These are phyloP conservation scores for Crithidia sp. DNA, from an alignment of 208 protist species.

Conservation along the genomic window DNA sequence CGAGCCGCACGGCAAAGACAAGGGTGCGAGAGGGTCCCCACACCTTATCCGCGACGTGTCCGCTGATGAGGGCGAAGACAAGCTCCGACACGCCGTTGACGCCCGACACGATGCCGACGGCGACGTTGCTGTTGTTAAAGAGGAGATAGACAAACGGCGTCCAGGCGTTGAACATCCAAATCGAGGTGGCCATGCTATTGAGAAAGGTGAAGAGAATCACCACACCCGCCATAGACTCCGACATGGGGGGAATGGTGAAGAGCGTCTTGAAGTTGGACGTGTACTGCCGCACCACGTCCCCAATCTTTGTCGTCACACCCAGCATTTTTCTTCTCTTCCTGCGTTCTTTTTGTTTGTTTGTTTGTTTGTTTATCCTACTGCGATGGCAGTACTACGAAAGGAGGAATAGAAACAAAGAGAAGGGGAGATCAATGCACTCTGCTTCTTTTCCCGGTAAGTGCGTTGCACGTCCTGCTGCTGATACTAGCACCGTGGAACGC, in stretches of 20 bases:
- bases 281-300: conserved; percentile 22
- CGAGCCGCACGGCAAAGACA: conserved; percentile 48
- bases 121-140: conserved; percentile 62
- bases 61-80: conserved; percentile 47
- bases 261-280: conserved; percentile 11
- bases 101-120: conserved; percentile 66
- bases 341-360: background rate
- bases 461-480: no score
- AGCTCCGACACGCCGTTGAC: conserved; percentile 69
- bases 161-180: conserved; percentile 83
- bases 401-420: no score
- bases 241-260: conserved; percentile 33
- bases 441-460: no score
- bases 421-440: no score
- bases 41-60: conserved; percentile 59
- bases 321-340: conserved; percentile 2
- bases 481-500: background rate
- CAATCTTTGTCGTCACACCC: background rate
- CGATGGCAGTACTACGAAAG: no score
- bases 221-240: conserved; percentile 59
- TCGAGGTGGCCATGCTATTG: conserved; percentile 73
- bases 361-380: background rate
- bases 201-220: conserved; percentile 76
- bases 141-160: conserved; percentile 62
- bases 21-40: conserved; percentile 63